phyloP scores from a whole-genome alignment of 1,284 basidiomycete genomes.

The Austropuccinia psidii region DNA sequence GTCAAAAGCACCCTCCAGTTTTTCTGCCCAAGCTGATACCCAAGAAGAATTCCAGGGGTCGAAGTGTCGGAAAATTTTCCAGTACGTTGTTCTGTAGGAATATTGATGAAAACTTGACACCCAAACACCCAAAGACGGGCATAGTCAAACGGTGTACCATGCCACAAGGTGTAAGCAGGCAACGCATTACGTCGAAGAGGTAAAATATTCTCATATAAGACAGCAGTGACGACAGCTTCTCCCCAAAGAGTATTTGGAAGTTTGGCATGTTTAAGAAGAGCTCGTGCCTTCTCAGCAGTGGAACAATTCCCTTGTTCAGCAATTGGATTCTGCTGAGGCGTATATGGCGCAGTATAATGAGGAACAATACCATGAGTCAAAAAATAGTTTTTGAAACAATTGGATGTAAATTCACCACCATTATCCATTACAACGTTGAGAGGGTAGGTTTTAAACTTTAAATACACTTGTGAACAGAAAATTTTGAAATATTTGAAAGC shows the following conservation, averaged over 20 bases:
- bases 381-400: too few species aligned
- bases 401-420: too few species aligned
- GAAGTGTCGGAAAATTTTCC: not conserved
- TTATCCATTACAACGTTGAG: slow-evolving; percentile 43
- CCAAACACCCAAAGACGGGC: not conserved
- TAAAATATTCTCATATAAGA: slow-evolving; percentile 46
- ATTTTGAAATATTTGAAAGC: too few species aligned
- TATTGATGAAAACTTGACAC: not conserved
- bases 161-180: not conserved
- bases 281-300: slow-evolving; percentile 41
- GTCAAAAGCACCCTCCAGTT: too few species aligned
- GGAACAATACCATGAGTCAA: slow-evolving; percentile 44
- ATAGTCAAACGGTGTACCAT: not conserved
- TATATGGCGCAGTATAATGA: slow-evolving; percentile 48
- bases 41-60: not conserved
- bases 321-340: slow-evolving; percentile 47
- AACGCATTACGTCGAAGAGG: not conserved
- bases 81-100: not conserved
- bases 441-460: slow-evolving; percentile 44
- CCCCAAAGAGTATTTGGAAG: slow-evolving; percentile 47
- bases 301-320: slow-evolving; percentile 45
- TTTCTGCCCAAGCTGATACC: not conserved
- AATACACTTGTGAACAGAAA: too few species aligned
- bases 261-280: slow-evolving; percentile 43
- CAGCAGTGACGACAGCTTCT: slow-evolving; percentile 44